Base-by-base conservation (phyloP, 1,284 basidiomycete genomes). In the Apiotrichum sp. region DNA sequence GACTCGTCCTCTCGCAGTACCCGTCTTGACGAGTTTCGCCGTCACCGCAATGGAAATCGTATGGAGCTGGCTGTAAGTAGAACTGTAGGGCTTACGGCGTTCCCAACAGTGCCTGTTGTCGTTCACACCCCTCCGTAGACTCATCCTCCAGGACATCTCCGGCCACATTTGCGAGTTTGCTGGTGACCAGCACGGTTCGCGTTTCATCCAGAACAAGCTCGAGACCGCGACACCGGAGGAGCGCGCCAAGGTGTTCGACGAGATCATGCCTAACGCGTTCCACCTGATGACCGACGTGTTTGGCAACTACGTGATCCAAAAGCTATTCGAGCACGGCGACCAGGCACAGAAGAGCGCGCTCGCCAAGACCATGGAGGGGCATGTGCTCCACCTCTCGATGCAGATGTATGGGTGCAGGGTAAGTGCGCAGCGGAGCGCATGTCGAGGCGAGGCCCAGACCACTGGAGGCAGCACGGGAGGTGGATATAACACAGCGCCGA, bases 261-360 rank as follows among this genome's bases (percentile, higher is more conserved):
- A 98, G 77, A 88, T 98, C 62, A 81, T 90, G 44, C 89, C 92
- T 10, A 84, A 86, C 67, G 82, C 86, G 3, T 77, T 90, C 48
- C 82, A 86, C 60, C 81, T 98, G 54, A 89, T 95, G 70, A 87
- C 87, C 63, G 93, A 98, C 69, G 91, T 98, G 43, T 98, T 97
- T 72, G 95, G 95, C 57, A 98, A 98, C 79, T 98, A 97, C 78
- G 85, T 89, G 67, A 85, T 97, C 57, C 95, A 98, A 75, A 97
- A 97, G 77, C 77, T 98, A 66, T 88, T 98, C 65, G 95, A 98
- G 73, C 83, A 88, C 68, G 93, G 95, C 31, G 87, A 85, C 14
- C 81, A 84, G 58, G 77, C 80, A 11, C 92, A 95, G 70, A 88
- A 87, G 68, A 81, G 82, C 2, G 76, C 83, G 8, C 78, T 98